phyloP scores from a whole-genome alignment of 306 rosid species.

The Begonia peltatifolia region DNA sequence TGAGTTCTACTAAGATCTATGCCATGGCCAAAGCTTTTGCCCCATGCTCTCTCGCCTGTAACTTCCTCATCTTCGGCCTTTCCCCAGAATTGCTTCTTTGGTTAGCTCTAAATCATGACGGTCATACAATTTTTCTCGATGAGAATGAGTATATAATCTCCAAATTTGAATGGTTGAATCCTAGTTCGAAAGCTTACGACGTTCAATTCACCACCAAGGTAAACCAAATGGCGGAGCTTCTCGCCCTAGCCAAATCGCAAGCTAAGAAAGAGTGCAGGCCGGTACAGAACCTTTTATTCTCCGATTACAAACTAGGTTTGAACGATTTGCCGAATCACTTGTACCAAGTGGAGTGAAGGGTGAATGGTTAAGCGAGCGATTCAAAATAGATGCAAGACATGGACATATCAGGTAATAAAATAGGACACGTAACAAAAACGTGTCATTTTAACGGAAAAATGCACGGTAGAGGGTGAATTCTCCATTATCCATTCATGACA shows the following conservation, averaged over 20 bases:
- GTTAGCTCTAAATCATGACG: constrained; percentile 58
- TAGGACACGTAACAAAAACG: no score
- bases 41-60: constrained; percentile 27
- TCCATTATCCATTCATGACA: no score
- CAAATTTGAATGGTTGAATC: constrained; percentile 53
- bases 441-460: no score
- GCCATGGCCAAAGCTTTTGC: constrained; percentile 31
- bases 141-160: constrained; percentile 64
- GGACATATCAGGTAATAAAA: no score
- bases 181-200: constrained; percentile 77
- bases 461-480: no score
- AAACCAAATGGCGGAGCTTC: constrained; percentile 27
- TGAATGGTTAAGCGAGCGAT: no score
- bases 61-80: constrained; percentile 75
- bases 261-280: constrained; percentile 46
- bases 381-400: no score
- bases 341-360: constrained; percentile 68
- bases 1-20: constrained; percentile 37
- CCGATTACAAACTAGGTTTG: constrained; percentile 73
- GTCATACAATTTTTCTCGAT: constrained; percentile 63
- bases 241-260: constrained; percentile 23
- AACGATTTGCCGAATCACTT: constrained; percentile 81
- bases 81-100: constrained; percentile 84
- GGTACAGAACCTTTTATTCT: constrained; percentile 76
- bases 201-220: constrained; percentile 52